A percentile compares a stretch with the other conserved stretches of the same genome.
phyloP scores from a whole-genome alignment of 2,329 filamentous ascomycete genomes.

The Alternaria dauci region DNA sequence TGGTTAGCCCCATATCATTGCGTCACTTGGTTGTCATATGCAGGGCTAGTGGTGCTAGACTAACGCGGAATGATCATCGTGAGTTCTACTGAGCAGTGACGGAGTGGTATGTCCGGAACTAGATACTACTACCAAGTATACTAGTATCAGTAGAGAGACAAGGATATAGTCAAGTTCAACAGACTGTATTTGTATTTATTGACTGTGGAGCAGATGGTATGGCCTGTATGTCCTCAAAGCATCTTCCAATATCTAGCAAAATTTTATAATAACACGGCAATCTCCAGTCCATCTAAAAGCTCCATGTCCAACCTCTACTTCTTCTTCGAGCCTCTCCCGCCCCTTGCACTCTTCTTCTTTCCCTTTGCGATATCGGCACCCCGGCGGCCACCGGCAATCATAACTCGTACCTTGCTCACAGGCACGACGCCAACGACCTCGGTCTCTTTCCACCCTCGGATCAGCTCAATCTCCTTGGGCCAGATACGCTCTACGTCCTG shows the following conservation, averaged over 20 bases:
- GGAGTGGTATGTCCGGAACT: not conserved
- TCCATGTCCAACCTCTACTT: conserved; percentile 11
- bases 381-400: conserved; percentile 64
- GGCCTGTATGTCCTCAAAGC: not conserved
- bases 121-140: not conserved
- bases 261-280: not conserved
- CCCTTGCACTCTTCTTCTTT: conserved; percentile 41
- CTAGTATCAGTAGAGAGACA: no score
- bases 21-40: not conserved
- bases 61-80: not conserved
- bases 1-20: not conserved
- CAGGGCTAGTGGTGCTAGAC: not conserved
- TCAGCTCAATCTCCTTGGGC: conserved; percentile 83
- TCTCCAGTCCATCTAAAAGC: not conserved
- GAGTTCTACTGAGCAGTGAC: not conserved
- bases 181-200: not conserved
- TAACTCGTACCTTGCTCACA: conserved; percentile 80
- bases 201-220: not conserved
- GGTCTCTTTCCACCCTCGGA: conserved; percentile 80
- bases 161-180: not conserved
- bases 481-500: conserved; percentile 76
- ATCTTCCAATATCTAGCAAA: not conserved
- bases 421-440: conserved; percentile 84
- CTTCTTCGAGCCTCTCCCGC: conserved; percentile 46
- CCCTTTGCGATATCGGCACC: conserved; percentile 40